These are phyloP conservation scores for Apocynum venetum DNA, from an alignment of 257 asterid genomes.

Conservation along the genomic window DNA sequence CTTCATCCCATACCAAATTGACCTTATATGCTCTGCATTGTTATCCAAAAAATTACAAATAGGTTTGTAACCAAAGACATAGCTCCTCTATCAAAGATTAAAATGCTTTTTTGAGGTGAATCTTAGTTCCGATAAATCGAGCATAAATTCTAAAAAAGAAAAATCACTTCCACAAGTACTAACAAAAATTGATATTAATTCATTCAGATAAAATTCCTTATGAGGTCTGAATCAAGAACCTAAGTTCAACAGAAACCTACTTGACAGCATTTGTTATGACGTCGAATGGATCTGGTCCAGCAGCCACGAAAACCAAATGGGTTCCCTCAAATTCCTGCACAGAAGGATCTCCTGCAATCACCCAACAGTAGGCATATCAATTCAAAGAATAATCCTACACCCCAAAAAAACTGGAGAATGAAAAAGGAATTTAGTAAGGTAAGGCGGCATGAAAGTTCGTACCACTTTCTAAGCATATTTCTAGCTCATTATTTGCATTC, in stretches of 20 bases:
- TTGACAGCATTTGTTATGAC: conserved; percentile 84
- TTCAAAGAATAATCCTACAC: not conserved
- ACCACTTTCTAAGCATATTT: conserved; percentile 94
- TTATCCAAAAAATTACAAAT: not conserved
- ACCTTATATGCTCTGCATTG: not conserved
- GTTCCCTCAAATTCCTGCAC: conserved; percentile 86
- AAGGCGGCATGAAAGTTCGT: conserved; percentile 10
- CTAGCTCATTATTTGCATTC: conserved; percentile 64
- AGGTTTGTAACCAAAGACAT: not conserved
- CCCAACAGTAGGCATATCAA: not conserved
- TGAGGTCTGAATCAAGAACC: not conserved
- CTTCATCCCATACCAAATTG: not conserved
- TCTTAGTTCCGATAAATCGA: too few species aligned
- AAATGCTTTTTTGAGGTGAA: too few species aligned
- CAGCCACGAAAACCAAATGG: conserved; percentile 74
- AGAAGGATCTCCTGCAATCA: conserved; percentile 71
- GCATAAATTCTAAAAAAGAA: too few species aligned
- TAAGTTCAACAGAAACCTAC: conserved; percentile 33
- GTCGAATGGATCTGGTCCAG: conserved; percentile 93
- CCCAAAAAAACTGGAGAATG: not conserved
- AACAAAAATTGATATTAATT: not conserved
- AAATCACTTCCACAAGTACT: not conserved
- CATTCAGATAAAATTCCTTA: not conserved
- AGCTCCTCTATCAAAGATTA: too few species aligned
- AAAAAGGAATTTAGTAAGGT: not conserved